phyloP scores from a whole-genome alignment of 2,329 filamentous ascomycete species.

The Aspergillus sclerotialis region DNA sequence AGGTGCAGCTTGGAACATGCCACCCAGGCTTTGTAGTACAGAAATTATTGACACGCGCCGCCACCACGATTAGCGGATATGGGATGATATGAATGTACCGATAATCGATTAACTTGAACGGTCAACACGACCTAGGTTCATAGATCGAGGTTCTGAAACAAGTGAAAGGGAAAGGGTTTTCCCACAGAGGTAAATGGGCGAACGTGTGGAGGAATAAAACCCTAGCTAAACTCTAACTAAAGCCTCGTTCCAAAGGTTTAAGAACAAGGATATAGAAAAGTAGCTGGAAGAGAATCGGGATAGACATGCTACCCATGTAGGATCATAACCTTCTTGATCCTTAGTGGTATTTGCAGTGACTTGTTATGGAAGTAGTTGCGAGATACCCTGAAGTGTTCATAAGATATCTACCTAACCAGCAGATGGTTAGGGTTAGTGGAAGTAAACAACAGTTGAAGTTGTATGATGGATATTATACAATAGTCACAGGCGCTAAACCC shows the following conservation, averaged over 20 bases:
- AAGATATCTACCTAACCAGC: background rate
- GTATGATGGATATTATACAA: no score
- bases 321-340: background rate
- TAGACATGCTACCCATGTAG: background rate
- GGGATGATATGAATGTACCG: background rate
- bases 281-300: background rate
- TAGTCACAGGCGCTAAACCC: background rate
- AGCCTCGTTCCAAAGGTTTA: no score
- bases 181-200: slow-evolving; percentile 1
- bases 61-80: background rate
- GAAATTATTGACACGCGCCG: slow-evolving; percentile 1
- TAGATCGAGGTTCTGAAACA: background rate
- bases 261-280: background rate
- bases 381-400: background rate
- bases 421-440: background rate
- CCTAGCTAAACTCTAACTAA: background rate
- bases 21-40: slow-evolving; percentile 5
- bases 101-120: background rate
- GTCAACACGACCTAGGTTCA: background rate
- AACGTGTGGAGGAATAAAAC: background rate
- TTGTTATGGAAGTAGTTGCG: background rate
- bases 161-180: background rate
- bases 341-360: background rate
- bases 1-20: slow-evolving; percentile 8
- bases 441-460: background rate